Evolutionary conservation across 1,139 yeast genomes (phyloP), one percentile per base, ranked within the genome.

Genomic region (Yamadazyma dushanensis): DNA sequence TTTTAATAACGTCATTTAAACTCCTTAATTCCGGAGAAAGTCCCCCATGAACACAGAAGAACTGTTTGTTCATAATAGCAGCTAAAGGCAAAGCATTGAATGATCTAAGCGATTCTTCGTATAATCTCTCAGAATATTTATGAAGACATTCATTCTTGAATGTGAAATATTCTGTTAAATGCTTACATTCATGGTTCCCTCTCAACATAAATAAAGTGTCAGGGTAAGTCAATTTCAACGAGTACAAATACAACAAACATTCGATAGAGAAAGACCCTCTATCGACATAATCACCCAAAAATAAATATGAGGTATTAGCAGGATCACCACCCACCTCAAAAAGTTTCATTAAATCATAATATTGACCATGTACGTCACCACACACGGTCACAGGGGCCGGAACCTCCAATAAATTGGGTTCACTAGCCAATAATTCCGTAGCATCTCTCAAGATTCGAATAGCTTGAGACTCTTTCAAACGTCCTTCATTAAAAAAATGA

Each of bases 41-140:
- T n/a, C 97, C 97, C 37, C 97, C 98, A 58, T 90, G 98, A 34
- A 90, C 96, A 62, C 98, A 92, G 58, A 92, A 83, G 51, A 92
- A 90, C 60, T 92, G 97, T 46, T 83, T 82, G 64, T 90, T 90
- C 94, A 92, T 86, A 25, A 92, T 70, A 0, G 97, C 97, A 1
- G 96, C 96, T 48, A 92, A 70, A 1, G 98, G 97, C 43, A 92
- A 67, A 1, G 95, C 80, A 56, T 89, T 88, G 61, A 92, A 92
- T 6, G 96, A 84, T 24, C 70, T 69, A 57, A 92, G 74, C 47
- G 90, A 80, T 24, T 81, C 85, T 40, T 84, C 85, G 57, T 89
- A 92, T 16, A 92, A 71, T 2, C 61, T 62, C 26, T 65, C 49
- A 20, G 80, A 77, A 63, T 90, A 90, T 61, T 92, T 92, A 61